Evolutionary conservation across 257 asterid species (phyloP).

Genomic region (Rhazya stricta): DNA sequence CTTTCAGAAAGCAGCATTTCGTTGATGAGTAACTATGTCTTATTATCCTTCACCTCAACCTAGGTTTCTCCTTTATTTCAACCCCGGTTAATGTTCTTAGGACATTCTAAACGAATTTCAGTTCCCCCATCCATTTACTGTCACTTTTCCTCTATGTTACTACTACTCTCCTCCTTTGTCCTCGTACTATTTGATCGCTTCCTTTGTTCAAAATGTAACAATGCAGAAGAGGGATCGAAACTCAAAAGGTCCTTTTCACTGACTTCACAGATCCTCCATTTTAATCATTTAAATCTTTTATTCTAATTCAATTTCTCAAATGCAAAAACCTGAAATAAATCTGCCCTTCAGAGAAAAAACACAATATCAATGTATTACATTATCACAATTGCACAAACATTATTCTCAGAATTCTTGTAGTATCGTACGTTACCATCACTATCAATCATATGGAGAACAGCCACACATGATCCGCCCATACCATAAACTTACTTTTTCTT

Average conservation of each 20-base stretch:
- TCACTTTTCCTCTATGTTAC: not conserved
- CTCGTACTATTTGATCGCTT: not conserved
- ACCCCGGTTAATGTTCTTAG: not conserved
- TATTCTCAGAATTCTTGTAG: not conserved
- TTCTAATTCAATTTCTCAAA: not conserved
- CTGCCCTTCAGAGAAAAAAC: too few relatives aligned
- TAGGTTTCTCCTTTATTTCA: not conserved
- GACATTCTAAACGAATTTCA: too few relatives aligned
- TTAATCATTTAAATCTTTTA: too few relatives aligned
- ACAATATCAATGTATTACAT: too few relatives aligned
- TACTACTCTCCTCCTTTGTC: not conserved
- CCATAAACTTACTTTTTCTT: too few relatives aligned
- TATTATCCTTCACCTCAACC: not conserved
- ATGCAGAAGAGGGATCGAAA: not conserved
- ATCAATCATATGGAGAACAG: too few relatives aligned
- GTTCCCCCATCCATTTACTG: not conserved
- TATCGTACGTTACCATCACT: not conserved
- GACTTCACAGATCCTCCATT: not conserved
- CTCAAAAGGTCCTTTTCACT: not conserved
- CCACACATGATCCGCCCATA: too few relatives aligned
- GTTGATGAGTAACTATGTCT: not conserved
- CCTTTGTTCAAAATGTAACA: not conserved
- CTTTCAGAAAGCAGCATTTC: not conserved
- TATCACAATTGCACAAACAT: too few relatives aligned
- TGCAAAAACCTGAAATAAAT: too few relatives aligned